Evolutionary conservation across 495 filamentous ascomycete species (phyloP).

Genomic region (Penicillium paradoxum): DNA sequence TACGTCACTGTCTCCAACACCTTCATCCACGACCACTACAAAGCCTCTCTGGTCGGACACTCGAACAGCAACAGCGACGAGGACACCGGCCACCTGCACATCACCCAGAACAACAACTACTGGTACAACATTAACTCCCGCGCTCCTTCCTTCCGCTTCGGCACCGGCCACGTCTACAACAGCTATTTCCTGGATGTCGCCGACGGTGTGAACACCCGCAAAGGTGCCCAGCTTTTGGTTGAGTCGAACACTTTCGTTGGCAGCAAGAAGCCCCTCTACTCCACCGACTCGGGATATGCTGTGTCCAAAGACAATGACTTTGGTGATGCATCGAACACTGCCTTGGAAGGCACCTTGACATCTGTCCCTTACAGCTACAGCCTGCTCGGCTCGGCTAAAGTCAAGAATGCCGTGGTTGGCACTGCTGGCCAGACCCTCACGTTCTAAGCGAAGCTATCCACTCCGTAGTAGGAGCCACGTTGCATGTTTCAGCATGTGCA

Average conservation of each 20-base stretch:
- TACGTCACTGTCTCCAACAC: slow-evolving; percentile 49
- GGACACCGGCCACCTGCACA: slow-evolving; percentile 50
- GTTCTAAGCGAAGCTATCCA: slow-evolving; percentile 32
- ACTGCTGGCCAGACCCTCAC: slow-evolving; percentile 53
- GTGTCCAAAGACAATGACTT: slow-evolving; percentile 53
- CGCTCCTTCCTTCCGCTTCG: slow-evolving; percentile 57
- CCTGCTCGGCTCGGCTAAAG: slow-evolving; percentile 38
- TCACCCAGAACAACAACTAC: slow-evolving; percentile 62
- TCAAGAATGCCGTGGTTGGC: slow-evolving; percentile 42
- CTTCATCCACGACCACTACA: slow-evolving; percentile 59
- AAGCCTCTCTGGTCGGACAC: slow-evolving; percentile 60
- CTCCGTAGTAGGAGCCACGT: neutral
- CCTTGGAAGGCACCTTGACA: slow-evolving; percentile 43
- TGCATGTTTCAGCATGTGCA: neutral
- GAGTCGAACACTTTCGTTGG: slow-evolving; percentile 56
- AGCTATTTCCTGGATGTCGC: slow-evolving; percentile 42
- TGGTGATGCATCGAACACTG: slow-evolving; percentile 43
- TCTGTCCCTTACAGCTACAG: slow-evolving; percentile 49
- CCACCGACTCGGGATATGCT: slow-evolving; percentile 50
- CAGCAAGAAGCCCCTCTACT: slow-evolving; percentile 47
- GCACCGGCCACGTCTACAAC: slow-evolving; percentile 53
- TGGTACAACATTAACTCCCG: slow-evolving; percentile 59
- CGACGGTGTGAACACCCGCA: slow-evolving; percentile 61
- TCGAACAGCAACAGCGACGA: slow-evolving; percentile 37
- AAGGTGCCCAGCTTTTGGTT: slow-evolving; percentile 60